Conservation (phyloP, 1,284 basidiomycete genomes). For the Cystobasidiaceae sp. region DNA sequence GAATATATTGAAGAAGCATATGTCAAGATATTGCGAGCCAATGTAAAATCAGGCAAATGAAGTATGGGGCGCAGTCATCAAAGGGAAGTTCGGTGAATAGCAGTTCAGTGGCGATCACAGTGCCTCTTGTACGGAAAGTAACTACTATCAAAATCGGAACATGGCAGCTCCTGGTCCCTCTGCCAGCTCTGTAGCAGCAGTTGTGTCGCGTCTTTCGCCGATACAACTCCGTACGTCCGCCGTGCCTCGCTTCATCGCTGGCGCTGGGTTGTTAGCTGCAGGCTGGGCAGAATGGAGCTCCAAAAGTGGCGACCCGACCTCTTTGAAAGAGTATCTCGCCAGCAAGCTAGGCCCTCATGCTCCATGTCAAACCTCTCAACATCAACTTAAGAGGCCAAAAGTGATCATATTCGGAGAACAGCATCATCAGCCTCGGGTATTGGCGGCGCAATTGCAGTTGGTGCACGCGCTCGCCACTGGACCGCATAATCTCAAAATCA, state of each 20-base stretch:
- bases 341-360: neutral
- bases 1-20: constrained; percentile 2
- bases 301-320: too few species aligned
- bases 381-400: too few species aligned
- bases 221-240: neutral
- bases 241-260: neutral
- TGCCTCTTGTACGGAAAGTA: too few species aligned
- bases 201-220: constrained; percentile 6
- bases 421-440: constrained; percentile 25
- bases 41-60: too few species aligned
- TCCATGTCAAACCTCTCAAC: too few species aligned
- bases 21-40: too few species aligned
- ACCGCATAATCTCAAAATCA: constrained; percentile 17
- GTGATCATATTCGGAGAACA: constrained; percentile 25
- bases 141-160: too few species aligned
- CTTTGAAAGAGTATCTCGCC: neutral
- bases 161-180: too few species aligned
- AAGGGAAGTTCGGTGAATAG: too few species aligned
- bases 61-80: too few species aligned
- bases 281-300: neutral
- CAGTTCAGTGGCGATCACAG: too few species aligned
- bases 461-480: neutral
- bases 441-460: constrained; percentile 20
- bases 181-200: neutral
- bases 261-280: neutral